A percentile compares a stretch with the other conserved stretches of the same genome.
phyloP scores from a whole-genome alignment of 441 rosid genomes.

The Daphne laureola region DNA sequence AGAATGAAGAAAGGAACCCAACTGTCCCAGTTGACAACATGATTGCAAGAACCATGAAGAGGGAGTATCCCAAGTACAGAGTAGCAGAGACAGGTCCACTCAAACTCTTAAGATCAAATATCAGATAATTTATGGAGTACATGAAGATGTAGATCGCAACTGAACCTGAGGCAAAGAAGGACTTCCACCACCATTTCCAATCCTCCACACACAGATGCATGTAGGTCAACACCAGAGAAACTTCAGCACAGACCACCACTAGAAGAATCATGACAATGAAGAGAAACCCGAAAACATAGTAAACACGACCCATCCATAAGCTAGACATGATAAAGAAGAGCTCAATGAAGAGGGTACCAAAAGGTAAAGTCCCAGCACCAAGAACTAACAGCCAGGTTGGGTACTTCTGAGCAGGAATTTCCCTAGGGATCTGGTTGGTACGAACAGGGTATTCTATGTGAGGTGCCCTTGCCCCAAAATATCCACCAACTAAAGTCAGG shows the following conservation, averaged over 20 bases:
- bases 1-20: constrained; percentile 80
- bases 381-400: constrained; percentile 76
- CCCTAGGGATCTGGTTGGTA: constrained; percentile 77
- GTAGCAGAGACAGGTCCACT: constrained; percentile 79
- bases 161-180: constrained; percentile 81
- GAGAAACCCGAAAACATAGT: constrained; percentile 70
- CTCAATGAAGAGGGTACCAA: constrained; percentile 71
- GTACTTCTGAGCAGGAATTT: constrained; percentile 69
- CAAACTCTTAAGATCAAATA: constrained; percentile 67
- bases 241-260: constrained; percentile 76
- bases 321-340: constrained; percentile 82
- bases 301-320: constrained; percentile 75
- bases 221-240: constrained; percentile 69
- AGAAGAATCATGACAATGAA: constrained; percentile 59
- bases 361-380: constrained; percentile 70
- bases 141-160: constrained; percentile 76
- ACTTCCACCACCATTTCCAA: constrained; percentile 94
- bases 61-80: constrained; percentile 69
- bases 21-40: constrained; percentile 78
- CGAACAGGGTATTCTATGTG: constrained; percentile 70
- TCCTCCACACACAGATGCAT: constrained; percentile 80
- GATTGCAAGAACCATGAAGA: constrained; percentile 69
- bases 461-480: constrained; percentile 65
- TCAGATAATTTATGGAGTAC: constrained; percentile 65
- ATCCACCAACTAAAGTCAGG: constrained; percentile 70